Conservation (phyloP, 495 filamentous ascomycete genomes). For the Trichoderma asperelloides region DNA sequence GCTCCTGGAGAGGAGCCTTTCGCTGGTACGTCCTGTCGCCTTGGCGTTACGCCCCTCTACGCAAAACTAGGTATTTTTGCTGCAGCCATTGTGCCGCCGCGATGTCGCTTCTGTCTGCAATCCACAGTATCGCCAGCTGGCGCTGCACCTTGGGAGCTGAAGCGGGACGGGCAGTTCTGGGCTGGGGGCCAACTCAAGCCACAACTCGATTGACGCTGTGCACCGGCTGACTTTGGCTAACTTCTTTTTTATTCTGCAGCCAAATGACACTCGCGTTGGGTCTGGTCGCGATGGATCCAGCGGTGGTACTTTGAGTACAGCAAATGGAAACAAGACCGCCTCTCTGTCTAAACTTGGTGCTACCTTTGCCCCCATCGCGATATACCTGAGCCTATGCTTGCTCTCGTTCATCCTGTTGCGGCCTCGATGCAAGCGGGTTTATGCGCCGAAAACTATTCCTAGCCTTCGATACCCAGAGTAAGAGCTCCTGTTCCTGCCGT, state of each 20-base stretch:
- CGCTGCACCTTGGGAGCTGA: not conserved
- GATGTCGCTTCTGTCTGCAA: not conserved
- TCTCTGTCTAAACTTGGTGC: constrained; percentile 34
- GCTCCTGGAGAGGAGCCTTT: not conserved
- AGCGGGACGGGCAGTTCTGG: not conserved
- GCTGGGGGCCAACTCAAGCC: not conserved
- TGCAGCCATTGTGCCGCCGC: not conserved
- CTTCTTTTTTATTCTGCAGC: not conserved
- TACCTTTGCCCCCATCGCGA: constrained; percentile 42
- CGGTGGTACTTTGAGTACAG: constrained; percentile 13
- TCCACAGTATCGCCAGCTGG: not conserved
- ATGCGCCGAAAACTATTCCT: constrained; percentile 23
- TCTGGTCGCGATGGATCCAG: constrained; percentile 16
- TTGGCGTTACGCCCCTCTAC: too few relatives aligned
- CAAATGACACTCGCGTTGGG: constrained; percentile 17
- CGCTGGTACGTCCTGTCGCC: not conserved
- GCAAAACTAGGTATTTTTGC: not conserved
- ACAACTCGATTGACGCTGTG: not conserved
- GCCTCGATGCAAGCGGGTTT: constrained; percentile 23
- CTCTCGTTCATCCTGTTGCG: constrained; percentile 22
- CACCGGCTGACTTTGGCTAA: not conserved
- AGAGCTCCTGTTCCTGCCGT: not conserved
- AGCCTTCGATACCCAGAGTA: constrained; percentile 24
- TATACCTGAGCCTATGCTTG: constrained; percentile 27
- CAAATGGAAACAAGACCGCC: constrained; percentile 13